phyloP scores from a whole-genome alignment of 78 protist species.

The Chrysochromulina tobinii region DNA sequence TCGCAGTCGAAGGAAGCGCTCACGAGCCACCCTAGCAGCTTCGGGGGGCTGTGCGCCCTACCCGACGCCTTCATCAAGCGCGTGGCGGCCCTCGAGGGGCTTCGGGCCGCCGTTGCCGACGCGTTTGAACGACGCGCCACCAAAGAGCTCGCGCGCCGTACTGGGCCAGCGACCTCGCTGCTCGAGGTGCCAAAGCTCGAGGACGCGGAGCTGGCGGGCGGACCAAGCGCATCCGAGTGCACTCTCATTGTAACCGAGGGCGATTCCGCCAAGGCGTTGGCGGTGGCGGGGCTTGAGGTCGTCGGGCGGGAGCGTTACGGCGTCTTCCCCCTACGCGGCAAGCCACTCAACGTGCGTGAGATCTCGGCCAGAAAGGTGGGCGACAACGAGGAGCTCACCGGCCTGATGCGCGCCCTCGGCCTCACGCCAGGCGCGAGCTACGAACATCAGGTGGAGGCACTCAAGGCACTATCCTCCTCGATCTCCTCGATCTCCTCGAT shows the following conservation, averaged over 20 bases:
- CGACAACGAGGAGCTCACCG: conserved; percentile 82
- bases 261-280: conserved; percentile 91
- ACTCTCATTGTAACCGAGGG: conserved; percentile 98
- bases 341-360: conserved; percentile 95
- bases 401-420: conserved; percentile 84
- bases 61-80: not conserved
- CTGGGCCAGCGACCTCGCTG: no score
- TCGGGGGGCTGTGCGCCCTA: not conserved
- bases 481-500: no score
- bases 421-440: conserved; percentile 41
- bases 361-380: conserved; percentile 55
- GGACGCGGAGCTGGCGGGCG: conserved; percentile 96
- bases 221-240: conserved; percentile 72
- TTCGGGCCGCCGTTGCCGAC: not conserved
- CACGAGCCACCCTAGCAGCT: not conserved
- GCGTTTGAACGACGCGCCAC: not conserved
- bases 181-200: conserved; percentile 69
- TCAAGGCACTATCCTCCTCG: no score
- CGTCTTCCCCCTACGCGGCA: conserved; percentile 97
- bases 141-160: no score
- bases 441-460: no score
- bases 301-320: conserved; percentile 89
- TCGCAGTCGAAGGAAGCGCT: conserved; percentile 40
- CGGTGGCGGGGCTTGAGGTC: conserved; percentile 74
- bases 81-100: not conserved